Conservation (phyloP, 495 filamentous ascomycete genomes). For the Aspergillus ostianus region DNA sequence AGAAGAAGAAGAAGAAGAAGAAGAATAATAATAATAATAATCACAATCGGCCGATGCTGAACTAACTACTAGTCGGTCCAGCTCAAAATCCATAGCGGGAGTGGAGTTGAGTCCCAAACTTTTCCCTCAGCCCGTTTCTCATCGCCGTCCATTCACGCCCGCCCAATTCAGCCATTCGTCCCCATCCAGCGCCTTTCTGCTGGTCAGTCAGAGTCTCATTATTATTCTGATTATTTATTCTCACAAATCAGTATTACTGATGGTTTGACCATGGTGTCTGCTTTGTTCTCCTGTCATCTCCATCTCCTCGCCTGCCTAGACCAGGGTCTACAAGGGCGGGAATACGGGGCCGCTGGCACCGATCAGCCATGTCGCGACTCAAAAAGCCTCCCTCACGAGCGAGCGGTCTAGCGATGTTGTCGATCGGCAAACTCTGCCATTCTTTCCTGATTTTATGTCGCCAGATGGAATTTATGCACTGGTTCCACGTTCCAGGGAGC, state of each 20-base stretch:
- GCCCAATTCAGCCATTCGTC: conserved; percentile 19
- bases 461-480: neutral
- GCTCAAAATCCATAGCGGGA: conserved; percentile 18
- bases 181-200: conserved; percentile 7
- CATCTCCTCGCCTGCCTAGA: conserved; percentile 4
- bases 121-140: conserved; percentile 10
- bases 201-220: conserved; percentile 1
- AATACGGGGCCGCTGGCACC: conserved; percentile 9
- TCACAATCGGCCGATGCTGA: neutral
- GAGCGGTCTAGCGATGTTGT: conserved; percentile 20
- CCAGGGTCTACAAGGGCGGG: conserved; percentile 13
- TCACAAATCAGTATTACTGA: too few species aligned
- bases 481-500: neutral
- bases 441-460: conserved; percentile 3
- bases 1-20: too few species aligned
- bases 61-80: conserved; percentile 10
- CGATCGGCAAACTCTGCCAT: conserved; percentile 31
- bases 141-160: conserved; percentile 15
- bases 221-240: neutral
- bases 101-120: conserved; percentile 11
- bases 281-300: neutral
- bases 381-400: neutral
- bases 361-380: conserved; percentile 7
- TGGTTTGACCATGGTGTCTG: neutral
- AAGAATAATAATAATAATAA: too few species aligned